A percentile compares a stretch with the other conserved stretches of the same genome.
phyloP scores from a whole-genome alignment of 2,329 filamentous ascomycete genomes.

The Aspergillus sojae region DNA sequence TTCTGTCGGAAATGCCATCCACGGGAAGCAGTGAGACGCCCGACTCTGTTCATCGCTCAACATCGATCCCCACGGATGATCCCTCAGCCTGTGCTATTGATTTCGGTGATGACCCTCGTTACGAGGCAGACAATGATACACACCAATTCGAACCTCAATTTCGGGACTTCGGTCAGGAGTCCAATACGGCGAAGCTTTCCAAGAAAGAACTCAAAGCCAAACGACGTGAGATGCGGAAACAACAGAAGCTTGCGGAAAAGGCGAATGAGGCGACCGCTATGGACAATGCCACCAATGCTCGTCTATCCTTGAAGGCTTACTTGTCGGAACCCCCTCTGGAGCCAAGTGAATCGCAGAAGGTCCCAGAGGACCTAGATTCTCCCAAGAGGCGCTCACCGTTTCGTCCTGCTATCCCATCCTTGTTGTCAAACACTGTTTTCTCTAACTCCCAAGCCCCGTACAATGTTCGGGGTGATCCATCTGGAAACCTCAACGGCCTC shows the following conservation, averaged over 20 bases:
- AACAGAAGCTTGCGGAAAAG: conserved; percentile 20
- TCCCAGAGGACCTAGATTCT: conserved; percentile 17
- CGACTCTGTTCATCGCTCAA: conserved; percentile 26
- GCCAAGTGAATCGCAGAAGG: not conserved
- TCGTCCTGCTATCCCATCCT: conserved; percentile 31
- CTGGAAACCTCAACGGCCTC: conserved; percentile 22
- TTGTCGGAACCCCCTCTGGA: conserved; percentile 13
- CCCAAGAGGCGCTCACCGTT: conserved; percentile 33
- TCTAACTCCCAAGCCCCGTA: conserved; percentile 24
- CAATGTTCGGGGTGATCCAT: conserved; percentile 17
- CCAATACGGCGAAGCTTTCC: conserved; percentile 17
- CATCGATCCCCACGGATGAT: conserved; percentile 25
- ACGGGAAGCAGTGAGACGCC: conserved; percentile 19
- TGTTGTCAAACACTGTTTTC: conserved; percentile 41
- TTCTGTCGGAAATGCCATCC: conserved; percentile 19
- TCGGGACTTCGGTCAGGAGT: conserved; percentile 32
- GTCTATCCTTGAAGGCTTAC: conserved; percentile 21
- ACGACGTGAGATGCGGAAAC: conserved; percentile 29
- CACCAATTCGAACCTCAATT: conserved; percentile 27
- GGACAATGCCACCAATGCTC: not conserved
- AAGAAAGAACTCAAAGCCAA: conserved; percentile 18
- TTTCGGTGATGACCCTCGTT: conserved; percentile 30
- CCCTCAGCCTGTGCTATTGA: conserved; percentile 27
- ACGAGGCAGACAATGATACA: conserved; percentile 31
- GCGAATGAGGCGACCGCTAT: conserved; percentile 7